Conservation (phyloP, 2,329 filamentous ascomycete genomes). For the Fusarium papillatum region DNA sequence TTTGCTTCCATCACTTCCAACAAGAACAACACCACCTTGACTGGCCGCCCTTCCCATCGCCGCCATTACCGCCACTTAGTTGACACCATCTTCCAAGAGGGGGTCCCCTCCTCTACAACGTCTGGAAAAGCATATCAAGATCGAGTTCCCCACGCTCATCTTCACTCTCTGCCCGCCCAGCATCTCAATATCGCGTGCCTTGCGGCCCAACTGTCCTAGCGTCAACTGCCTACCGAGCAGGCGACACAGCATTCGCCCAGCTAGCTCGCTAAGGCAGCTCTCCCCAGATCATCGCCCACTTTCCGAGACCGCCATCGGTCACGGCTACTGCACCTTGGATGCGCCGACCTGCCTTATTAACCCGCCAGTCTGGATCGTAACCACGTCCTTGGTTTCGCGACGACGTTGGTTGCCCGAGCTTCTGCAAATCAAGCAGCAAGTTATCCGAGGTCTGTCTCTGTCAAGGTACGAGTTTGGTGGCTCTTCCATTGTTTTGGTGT, state of each 20-base stretch:
- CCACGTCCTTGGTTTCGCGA: slow-evolving; percentile 17
- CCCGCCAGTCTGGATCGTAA: slow-evolving; percentile 10
- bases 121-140: slow-evolving; percentile 41
- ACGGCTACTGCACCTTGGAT: slow-evolving; percentile 23
- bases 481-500: background rate
- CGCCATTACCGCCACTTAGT: slow-evolving; percentile 30
- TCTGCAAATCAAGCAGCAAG: background rate
- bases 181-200: slow-evolving; percentile 25
- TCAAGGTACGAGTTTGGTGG: slow-evolving; percentile 19
- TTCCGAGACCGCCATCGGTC: slow-evolving; percentile 30
- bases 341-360: slow-evolving; percentile 11
- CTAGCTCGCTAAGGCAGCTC: slow-evolving; percentile 40
- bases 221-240: slow-evolving; percentile 36
- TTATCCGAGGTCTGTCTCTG: background rate
- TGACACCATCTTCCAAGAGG: slow-evolving; percentile 34
- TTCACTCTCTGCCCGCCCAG: slow-evolving; percentile 17
- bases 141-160: slow-evolving; percentile 23
- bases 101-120: slow-evolving; percentile 20
- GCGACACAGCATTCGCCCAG: slow-evolving; percentile 38
- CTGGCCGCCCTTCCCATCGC: slow-evolving; percentile 12
- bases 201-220: slow-evolving; percentile 35
- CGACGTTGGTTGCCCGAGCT: background rate
- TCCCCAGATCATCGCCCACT: slow-evolving; percentile 41
- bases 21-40: slow-evolving; percentile 20
- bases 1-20: slow-evolving; percentile 16